Conservation (phyloP, 2,329 filamentous ascomycete genomes). For the Botrytis cinerea region DNA sequence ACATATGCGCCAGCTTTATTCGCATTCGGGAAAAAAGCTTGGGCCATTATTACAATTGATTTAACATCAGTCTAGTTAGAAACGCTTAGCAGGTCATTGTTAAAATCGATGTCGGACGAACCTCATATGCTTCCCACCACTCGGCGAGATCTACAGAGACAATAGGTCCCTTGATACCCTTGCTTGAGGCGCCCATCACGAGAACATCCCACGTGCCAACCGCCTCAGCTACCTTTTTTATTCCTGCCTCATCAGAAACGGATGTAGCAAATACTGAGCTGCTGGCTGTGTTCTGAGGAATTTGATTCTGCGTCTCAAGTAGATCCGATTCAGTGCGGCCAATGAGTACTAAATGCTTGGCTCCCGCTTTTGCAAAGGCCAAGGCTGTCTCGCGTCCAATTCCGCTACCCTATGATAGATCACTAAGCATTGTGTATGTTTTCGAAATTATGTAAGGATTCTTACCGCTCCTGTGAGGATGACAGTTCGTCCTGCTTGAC, state of each 20-base stretch:
- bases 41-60: background rate
- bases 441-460: background rate
- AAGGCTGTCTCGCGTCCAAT: slow-evolving; percentile 49
- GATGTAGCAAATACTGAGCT: background rate
- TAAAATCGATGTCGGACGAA: too few relatives aligned
- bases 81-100: background rate
- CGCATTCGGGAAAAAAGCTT: background rate
- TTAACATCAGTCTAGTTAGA: background rate
- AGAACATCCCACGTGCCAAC: background rate
- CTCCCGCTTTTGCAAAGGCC: slow-evolving; percentile 49
- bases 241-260: background rate
- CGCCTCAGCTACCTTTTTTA: background rate
- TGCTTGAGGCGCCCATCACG: background rate
- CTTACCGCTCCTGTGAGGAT: slow-evolving; percentile 5
- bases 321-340: slow-evolving; percentile 44
- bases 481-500: background rate
- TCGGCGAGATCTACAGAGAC: background rate
- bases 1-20: background rate
- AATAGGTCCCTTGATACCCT: background rate
- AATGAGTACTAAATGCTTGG: slow-evolving; percentile 47
- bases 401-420: slow-evolving; percentile 42
- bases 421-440: too few relatives aligned
- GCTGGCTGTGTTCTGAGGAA: background rate
- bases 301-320: background rate
- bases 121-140: background rate